These are phyloP conservation scores for Phaeosphaeria sp. DNA, from an alignment of 2,329 filamentous ascomycete species.

Conservation along the genomic window DNA sequence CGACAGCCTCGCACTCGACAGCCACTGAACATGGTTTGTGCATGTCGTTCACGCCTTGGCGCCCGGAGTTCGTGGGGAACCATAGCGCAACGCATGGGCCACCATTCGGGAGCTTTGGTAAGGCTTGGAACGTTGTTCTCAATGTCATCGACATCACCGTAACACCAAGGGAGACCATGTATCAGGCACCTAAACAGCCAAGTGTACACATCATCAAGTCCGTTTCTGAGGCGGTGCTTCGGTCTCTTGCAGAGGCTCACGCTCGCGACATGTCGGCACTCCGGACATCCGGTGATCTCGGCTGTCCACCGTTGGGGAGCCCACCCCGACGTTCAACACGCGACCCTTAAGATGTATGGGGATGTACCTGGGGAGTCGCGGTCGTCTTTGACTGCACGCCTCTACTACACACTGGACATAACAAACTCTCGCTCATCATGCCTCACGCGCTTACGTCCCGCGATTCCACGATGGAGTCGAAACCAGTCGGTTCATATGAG, in stretches of 20 bases:
- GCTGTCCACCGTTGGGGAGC: conserved; percentile 26
- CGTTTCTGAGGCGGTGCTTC: conserved; percentile 2
- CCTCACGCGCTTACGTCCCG: conserved; percentile 54
- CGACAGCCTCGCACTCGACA: conserved; percentile 14
- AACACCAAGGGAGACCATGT: conserved; percentile 11
- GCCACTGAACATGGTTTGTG: not conserved
- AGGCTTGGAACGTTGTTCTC: not conserved
- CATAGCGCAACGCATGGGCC: conserved; percentile 25
- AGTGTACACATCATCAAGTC: conserved; percentile 20
- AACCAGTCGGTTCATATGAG: conserved; percentile 61
- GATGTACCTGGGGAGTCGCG: conserved; percentile 1
- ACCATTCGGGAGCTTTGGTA: conserved; percentile 16
- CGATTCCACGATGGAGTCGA: conserved; percentile 55
- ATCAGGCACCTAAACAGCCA: conserved; percentile 15
- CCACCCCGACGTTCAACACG: conserved; percentile 22
- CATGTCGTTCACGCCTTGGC: conserved; percentile 25
- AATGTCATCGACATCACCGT: conserved; percentile 17
- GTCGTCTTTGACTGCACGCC: conserved; percentile 11
- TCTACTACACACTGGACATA: conserved; percentile 1
- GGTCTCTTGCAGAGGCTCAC: conserved; percentile 9
- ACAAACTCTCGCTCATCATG: conserved; percentile 26
- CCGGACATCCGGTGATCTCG: conserved; percentile 29
- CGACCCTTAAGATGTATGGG: conserved; percentile 22
- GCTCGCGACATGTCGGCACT: conserved; percentile 11
- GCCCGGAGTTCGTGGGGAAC: conserved; percentile 42